Percentiles rank a stretch among this genome's conserved stretches.
Evolutionary conservation across 805 yeast genomes (phyloP).

Genomic region (Isabelozyma gotoi): DNA sequence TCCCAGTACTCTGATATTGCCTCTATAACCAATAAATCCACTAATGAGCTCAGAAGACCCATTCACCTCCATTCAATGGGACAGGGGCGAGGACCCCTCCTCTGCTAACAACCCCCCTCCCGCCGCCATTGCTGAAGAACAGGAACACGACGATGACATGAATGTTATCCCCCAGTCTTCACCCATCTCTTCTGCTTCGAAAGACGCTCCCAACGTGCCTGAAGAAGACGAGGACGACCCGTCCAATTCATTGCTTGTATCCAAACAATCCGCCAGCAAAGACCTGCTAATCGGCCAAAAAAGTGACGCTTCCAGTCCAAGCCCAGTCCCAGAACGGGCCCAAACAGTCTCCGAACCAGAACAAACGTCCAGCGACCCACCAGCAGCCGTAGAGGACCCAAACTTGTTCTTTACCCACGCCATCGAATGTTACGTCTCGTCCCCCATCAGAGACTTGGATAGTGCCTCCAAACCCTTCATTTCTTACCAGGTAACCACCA

Average conservation of each 20-base stretch:
- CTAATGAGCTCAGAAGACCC: conserved; percentile 42
- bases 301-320: not conserved
- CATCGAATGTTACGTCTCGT: conserved; percentile 42
- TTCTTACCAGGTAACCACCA: conserved; percentile 66
- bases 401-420: conserved; percentile 13
- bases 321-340: not conserved
- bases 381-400: not conserved
- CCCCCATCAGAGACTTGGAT: conserved; percentile 71
- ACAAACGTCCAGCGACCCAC: too few species aligned
- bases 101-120: not conserved
- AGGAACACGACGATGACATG: conserved; percentile 1
- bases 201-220: not conserved
- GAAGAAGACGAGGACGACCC: conserved; percentile 8
- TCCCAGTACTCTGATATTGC: too few species aligned
- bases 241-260: conserved; percentile 8
- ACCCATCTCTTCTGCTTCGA: not conserved
- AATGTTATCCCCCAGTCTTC: not conserved
- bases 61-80: conserved; percentile 60
- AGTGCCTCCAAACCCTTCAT: conserved; percentile 71
- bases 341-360: too few species aligned
- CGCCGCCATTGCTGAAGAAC: conserved; percentile 1
- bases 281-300: not conserved
- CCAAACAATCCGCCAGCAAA: conserved; percentile 1
- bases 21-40: not conserved
- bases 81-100: conserved; percentile 38